Evolutionary conservation across 768 basidiomycete genomes (phyloP), one percentile per base, ranked within the genome.

Genomic region (Suillus fuscotomentosus): DNA sequence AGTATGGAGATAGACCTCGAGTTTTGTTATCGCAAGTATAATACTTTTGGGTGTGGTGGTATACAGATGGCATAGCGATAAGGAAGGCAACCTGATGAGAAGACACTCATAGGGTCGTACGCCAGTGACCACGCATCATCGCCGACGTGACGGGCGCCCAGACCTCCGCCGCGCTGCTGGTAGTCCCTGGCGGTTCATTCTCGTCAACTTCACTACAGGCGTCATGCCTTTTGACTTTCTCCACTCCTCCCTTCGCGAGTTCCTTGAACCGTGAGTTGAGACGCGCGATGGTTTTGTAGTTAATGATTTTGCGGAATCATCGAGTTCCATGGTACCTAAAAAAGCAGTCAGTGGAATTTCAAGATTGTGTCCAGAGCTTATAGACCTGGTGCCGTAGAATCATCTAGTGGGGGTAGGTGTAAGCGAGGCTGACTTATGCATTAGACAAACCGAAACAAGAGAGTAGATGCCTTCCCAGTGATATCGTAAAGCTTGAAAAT

Each of bases 261-360:
- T 80, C 39, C 93, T 86, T 3, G 88, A 84, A 14, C 94, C 94
- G 70, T 95, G 92, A 3, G 94, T 96, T 10, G 94, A 95, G 66
- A 95, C 81, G 24, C 72, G 74, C 57, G 73, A 73, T 5, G 77
- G 60, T 63, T 69, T 68, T 54, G 75, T 68, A 53, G 75, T 75
- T 31, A 75, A 62, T n/a, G 71, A 64, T 31, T 71, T 50, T 34
- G 71, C 67, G 4, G 68, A 64, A 53, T 65, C 70, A 60, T 92
- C 89, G 48, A 88, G 71, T 60, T 80, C 78, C 87, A 88, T 89
- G 5, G 78, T 75, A 66, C 85, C 87, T 80, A 68, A 11, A 61
- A 36, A 34, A 17, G 53, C 61, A 39, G 42, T 31, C 51, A 20
- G 27, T 20, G 27, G 9, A 31, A 38, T 43, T 8, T 63, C 31